Evolutionary conservation across 78 protist genomes (phyloP), one percentile per base, ranked within the genome.

Genomic region (Andalucia godoyi): DNA sequence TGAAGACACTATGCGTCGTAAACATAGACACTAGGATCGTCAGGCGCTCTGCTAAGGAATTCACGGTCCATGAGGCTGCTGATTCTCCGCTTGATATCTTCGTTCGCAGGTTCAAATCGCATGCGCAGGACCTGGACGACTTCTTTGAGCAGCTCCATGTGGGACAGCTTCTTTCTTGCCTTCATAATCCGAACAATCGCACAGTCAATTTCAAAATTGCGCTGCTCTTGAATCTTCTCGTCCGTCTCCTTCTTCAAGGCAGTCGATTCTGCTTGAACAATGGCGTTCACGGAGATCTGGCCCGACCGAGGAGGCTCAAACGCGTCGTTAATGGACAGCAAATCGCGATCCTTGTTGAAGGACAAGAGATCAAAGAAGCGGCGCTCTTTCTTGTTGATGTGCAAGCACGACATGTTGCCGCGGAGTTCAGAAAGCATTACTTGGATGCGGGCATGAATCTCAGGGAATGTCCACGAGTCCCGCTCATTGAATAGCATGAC

Each of bases 61-160:
- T 91, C 98, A 15, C 93, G 82, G n/a, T 94, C 98, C n/a, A 94
- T 94, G 43, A 94, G 77, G 4, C 77, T 52, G 62, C 91, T 96
- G 23, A 94, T 85, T 36, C 96, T 66, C 63, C 87, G 91, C 75
- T 94, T 94, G 43, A 89, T 37, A 39, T 86, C 92, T 0, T 45
- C 66, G 21, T 93, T 85, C 61, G 80, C 59, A 12, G 91, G 84
- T 27, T 39, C n/a, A 79, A 86, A 86, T 34, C 76, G 79, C 18
- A 39, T 25, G 10, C 29, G 52, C 10, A 61, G 13, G 10, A 51
- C 9, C 30, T 41, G 50, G 59, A 81, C 60, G 0, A 72, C 76
- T 37, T 84, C 84, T 0, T 60, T 74, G 32, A 80, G 71, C 32
- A 83, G 75, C 15, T 83, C 81, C 40, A 67, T 71, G 75, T 83